These are phyloP conservation scores for Aspergillus sclerotiicarbonarius DNA, from an alignment of 495 filamentous ascomycete species.

Conservation along the genomic window DNA sequence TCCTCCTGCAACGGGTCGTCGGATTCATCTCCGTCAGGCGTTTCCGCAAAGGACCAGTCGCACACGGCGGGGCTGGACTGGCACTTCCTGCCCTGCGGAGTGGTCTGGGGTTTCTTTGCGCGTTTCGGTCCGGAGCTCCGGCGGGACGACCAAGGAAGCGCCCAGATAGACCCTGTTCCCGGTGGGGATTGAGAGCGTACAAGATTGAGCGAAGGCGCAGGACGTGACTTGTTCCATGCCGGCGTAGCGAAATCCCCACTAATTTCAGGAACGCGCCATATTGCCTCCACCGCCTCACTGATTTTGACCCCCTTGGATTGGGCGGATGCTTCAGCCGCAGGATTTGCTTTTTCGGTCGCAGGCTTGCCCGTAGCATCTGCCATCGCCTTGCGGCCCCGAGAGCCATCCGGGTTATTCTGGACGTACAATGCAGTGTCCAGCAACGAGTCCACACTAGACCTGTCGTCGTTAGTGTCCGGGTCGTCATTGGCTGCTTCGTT, in stretches of 20 bases:
- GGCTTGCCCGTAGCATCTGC: constrained; percentile 6
- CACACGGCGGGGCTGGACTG: constrained; percentile 37
- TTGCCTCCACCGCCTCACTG: constrained; percentile 23
- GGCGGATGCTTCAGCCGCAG: constrained; percentile 15
- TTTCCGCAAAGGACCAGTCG: constrained; percentile 46
- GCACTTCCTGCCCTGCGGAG: constrained; percentile 27
- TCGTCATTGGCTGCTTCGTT: constrained; percentile 14
- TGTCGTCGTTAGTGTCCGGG: constrained; percentile 23
- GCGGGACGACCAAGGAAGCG: constrained; percentile 25
- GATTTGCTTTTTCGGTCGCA: constrained; percentile 22
- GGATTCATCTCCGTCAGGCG: constrained; percentile 40
- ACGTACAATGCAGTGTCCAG: constrained; percentile 22
- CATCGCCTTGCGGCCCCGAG: neutral
- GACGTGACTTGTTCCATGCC: constrained; percentile 19
- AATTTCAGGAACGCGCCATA: constrained; percentile 45
- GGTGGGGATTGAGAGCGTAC: constrained; percentile 36
- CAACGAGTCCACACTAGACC: constrained; percentile 27
- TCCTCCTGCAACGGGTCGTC: constrained; percentile 48
- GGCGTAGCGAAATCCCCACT: constrained; percentile 36
- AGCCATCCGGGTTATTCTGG: constrained; percentile 8
- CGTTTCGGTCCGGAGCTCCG: constrained; percentile 25
- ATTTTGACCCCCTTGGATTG: constrained; percentile 11
- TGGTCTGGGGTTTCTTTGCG: constrained; percentile 22
- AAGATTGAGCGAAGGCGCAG: constrained; percentile 15
- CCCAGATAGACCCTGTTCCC: constrained; percentile 40